phyloP scores from a whole-genome alignment of 2,329 filamentous ascomycete species.

The Didymella lethalis region DNA sequence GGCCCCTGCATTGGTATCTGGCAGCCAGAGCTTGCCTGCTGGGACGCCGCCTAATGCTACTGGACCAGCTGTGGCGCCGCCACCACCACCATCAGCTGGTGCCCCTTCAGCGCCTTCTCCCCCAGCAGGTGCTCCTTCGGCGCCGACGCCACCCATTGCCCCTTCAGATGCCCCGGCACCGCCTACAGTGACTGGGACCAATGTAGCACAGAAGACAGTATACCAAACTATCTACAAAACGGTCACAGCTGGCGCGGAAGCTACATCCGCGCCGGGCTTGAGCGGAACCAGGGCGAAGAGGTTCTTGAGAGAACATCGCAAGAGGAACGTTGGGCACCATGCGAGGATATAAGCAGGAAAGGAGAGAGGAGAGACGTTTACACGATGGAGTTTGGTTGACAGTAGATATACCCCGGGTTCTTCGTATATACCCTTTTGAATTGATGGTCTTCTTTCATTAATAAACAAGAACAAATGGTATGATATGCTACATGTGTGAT shows the following conservation, averaged over 20 bases:
- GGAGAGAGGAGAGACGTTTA: constrained; percentile 1
- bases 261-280: constrained; percentile 20
- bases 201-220: constrained; percentile 21
- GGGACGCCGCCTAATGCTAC: neutral
- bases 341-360: constrained; percentile 12
- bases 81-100: neutral
- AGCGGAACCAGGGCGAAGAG: constrained; percentile 25
- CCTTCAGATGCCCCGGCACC: constrained; percentile 16
- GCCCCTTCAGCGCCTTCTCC: neutral
- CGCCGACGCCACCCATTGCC: neutral
- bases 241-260: constrained; percentile 19
- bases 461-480: no score
- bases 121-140: neutral
- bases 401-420: constrained; percentile 24
- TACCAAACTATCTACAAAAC: constrained; percentile 30
- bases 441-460: neutral
- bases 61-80: neutral
- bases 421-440: constrained; percentile 23
- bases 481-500: neutral
- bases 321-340: constrained; percentile 27
- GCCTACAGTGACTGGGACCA: constrained; percentile 14
- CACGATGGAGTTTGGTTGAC: constrained; percentile 9
- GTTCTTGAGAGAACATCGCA: constrained; percentile 28
- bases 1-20: constrained; percentile 14
- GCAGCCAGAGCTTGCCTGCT: constrained; percentile 8